Percentiles rank a stretch among this genome's conserved stretches.
These are phyloP conservation scores for Ceratobasidium sp. DNA, from an alignment of 1,284 basidiomycete species.

Conservation along the genomic window DNA sequence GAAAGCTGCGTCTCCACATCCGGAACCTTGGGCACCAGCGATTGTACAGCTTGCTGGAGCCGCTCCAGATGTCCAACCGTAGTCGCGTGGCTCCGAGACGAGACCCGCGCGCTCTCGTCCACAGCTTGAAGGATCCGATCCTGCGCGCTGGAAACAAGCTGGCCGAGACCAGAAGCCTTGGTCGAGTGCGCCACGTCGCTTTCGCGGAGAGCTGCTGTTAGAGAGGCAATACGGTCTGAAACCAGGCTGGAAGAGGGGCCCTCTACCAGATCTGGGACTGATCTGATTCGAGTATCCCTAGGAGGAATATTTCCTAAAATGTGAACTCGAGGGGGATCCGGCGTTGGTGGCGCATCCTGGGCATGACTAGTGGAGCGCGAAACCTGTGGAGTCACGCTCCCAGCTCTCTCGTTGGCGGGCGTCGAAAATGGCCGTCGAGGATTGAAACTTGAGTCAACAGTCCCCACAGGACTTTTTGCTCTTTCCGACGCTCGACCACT, in stretches of 20 bases:
- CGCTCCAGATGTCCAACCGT: slow-evolving; percentile 8
- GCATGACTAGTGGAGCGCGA: not conserved
- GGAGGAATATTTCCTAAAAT: slow-evolving; percentile 25
- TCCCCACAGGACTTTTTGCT: not conserved
- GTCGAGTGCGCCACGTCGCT: slow-evolving; percentile 38
- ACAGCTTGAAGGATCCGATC: slow-evolving; percentile 30
- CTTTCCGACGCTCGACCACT: not conserved
- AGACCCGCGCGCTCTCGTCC: slow-evolving; percentile 5
- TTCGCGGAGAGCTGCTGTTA: slow-evolving; percentile 14
- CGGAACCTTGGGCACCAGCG: not conserved
- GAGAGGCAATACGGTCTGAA: not conserved
- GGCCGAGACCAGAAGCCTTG: slow-evolving; percentile 39
- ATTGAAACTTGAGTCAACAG: not conserved
- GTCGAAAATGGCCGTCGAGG: slow-evolving; percentile 15
- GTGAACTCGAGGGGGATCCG: slow-evolving; percentile 1
- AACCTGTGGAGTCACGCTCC: not conserved
- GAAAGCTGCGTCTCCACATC: slow-evolving; percentile 7
- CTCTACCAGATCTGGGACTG: not conserved
- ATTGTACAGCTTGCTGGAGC: not conserved
- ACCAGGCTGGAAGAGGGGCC: not conserved
- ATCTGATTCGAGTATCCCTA: not conserved
- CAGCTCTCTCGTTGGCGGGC: not conserved
- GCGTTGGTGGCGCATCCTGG: not conserved
- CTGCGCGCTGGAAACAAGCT: slow-evolving; percentile 26
- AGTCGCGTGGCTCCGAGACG: not conserved